Base-by-base conservation (phyloP, 306 rosid genomes). In the Vicia villosa region DNA sequence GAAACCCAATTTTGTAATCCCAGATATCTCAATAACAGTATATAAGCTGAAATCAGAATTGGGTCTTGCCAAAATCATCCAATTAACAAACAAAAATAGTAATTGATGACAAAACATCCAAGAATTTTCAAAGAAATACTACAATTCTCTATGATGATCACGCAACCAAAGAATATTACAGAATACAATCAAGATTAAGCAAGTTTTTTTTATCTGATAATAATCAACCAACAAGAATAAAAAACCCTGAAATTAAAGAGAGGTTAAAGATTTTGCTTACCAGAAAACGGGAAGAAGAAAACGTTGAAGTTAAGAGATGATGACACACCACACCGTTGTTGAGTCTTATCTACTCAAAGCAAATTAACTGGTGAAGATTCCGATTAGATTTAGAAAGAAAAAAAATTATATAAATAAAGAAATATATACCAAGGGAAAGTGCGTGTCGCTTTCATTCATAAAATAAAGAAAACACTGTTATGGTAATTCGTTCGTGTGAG, bases 281-380 rank as follows among this genome's bases (percentile, higher is more conserved):
- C 89, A 60, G 34, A 8, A 56, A 56, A 26, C n/a, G 85, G 59
- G 66, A 66, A 32, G 51, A 47, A 65, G 69, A 78, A 54, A 82
- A 84, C 28, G 69, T 78, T 82, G 61, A 59, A 68, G 1, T 26
- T 59, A 70, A 63, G 28, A 24, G 28, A 45, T 1, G 84, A 74
- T 13, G 76, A 72, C 78, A 59, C 83, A 77, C 45, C 81, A 65
- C 6, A 7, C 14, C 12, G 38, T 46, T 15, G 10, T 74, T 83
- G 76, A 81, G 84, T 81, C 96, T 87, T 87, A 81, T 81, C 86
- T 68, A 75, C 81, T 81, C 70, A 64, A 70, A 69, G 84, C 24
- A 67, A 64, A 80, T 79, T 77, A 83, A 81, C 74, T 66, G 83
- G 80, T 46, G 59, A 82, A 77, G 84, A 79, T 79, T 75, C 79